Evolutionary conservation across 2,329 filamentous ascomycete genomes (phyloP).

Genomic region (Nigrograna mackinnonii): DNA sequence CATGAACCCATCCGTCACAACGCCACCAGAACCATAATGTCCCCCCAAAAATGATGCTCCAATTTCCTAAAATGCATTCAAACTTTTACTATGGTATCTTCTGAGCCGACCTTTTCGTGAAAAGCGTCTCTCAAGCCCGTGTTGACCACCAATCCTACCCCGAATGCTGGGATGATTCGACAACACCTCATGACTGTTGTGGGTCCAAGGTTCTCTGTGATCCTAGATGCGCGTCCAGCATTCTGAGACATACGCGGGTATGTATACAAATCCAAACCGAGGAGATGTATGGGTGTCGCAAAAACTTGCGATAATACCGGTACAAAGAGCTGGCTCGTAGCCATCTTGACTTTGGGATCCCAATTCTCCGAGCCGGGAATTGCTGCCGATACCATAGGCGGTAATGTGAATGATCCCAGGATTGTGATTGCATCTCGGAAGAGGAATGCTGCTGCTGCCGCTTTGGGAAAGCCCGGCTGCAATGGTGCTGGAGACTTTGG

Average conservation of each 20-base stretch:
- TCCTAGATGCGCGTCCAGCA: slow-evolving; percentile 8
- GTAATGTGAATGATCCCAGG: slow-evolving; percentile 32
- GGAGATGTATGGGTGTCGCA: background rate
- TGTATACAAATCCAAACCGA: background rate
- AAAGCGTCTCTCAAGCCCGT: slow-evolving; percentile 15
- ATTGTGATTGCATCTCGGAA: slow-evolving; percentile 33
- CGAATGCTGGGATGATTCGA: slow-evolving; percentile 33
- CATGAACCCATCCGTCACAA: too few species aligned
- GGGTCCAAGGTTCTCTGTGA: slow-evolving; percentile 17
- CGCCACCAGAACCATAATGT: too few species aligned
- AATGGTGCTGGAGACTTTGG: background rate
- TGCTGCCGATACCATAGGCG: slow-evolving; percentile 21
- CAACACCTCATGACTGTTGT: slow-evolving; percentile 28
- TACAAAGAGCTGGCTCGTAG: background rate
- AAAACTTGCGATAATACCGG: background rate
- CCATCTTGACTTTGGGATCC: background rate
- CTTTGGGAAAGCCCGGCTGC: slow-evolving; percentile 8
- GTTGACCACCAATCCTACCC: slow-evolving; percentile 27
- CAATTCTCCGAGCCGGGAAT: slow-evolving; percentile 1
- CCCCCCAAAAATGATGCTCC: too few species aligned
- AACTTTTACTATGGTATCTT: background rate
- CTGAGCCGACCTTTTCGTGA: background rate
- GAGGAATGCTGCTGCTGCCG: slow-evolving; percentile 27
- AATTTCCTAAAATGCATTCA: too few species aligned
- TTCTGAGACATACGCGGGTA: background rate